These are phyloP conservation scores for Candida insectorum DNA, from an alignment of 805 yeast species.

Conservation along the genomic window DNA sequence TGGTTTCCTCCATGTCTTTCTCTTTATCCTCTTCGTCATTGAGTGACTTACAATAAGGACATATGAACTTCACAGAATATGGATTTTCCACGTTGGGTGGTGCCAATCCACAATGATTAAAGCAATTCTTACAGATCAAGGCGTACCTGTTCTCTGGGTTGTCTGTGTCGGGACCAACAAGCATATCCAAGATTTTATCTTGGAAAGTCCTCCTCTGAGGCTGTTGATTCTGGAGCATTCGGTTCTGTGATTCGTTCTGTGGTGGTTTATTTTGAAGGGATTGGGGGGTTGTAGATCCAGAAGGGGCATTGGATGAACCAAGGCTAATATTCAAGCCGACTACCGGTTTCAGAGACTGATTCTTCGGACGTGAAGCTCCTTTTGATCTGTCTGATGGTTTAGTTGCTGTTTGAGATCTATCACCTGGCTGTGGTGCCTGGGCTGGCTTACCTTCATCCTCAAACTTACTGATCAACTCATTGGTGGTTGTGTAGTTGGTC, in stretches of 20 bases:
- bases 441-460: conserved; percentile 13
- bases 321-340: no score
- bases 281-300: neutral
- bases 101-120: conserved; percentile 75
- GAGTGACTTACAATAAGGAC: conserved; percentile 61
- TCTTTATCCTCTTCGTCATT: conserved; percentile 21
- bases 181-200: conserved; percentile 35
- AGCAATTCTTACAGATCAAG: conserved; percentile 65
- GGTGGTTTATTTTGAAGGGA: no score
- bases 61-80: conserved; percentile 47
- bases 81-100: conserved; percentile 62
- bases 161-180: conserved; percentile 61
- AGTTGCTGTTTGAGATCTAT: neutral
- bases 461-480: conserved; percentile 64
- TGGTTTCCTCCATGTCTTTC: neutral
- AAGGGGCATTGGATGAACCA: no score
- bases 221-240: neutral
- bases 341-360: no score
- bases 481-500: conserved; percentile 74
- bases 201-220: conserved; percentile 22
- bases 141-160: conserved; percentile 61
- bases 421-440: neutral
- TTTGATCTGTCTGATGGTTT: neutral
- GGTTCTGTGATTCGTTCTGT: neutral
- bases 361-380: no score